Conservation (phyloP, 140 eudicot genomes). For the Bidens hawaiensis region DNA sequence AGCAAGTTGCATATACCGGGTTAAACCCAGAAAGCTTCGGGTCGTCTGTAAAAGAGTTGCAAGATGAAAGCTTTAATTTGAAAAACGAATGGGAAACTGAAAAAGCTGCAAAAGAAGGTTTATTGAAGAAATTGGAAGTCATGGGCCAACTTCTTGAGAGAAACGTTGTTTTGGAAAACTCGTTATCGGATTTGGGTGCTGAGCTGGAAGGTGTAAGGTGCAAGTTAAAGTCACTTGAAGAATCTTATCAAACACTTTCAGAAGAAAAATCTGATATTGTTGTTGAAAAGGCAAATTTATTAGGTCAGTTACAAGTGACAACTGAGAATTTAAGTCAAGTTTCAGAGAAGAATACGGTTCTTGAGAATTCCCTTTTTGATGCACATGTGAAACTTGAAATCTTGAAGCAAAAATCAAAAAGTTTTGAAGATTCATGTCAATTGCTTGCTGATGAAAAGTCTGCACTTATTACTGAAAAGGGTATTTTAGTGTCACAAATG, state of each 20-base stretch:
- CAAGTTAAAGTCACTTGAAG: slow-evolving; percentile 57
- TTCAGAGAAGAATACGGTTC: slow-evolving; percentile 53
- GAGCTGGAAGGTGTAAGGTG: slow-evolving; percentile 64
- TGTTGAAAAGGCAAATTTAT: slow-evolving; percentile 62
- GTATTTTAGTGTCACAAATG: slow-evolving; percentile 42
- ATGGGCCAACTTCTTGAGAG: slow-evolving; percentile 65
- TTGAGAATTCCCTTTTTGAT: slow-evolving; percentile 62
- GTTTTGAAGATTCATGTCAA: slow-evolving; percentile 68
- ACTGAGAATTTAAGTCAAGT: slow-evolving; percentile 64
- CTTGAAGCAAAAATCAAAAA: slow-evolving; percentile 53
- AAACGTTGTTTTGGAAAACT: slow-evolving; percentile 65
- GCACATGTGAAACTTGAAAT: slow-evolving; percentile 73
- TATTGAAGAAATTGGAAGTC: slow-evolving; percentile 45
- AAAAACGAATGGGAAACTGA: slow-evolving; percentile 47
- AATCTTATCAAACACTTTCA: slow-evolving; percentile 52
- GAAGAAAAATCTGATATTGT: slow-evolving; percentile 61
- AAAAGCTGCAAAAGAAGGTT: slow-evolving; percentile 43
- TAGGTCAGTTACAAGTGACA: slow-evolving; percentile 49
- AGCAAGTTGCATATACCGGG: slow-evolving; percentile 59
- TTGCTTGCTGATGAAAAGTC: slow-evolving; percentile 67
- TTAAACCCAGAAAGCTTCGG: slow-evolving; percentile 49
- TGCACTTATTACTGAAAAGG: slow-evolving; percentile 55
- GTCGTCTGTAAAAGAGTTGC: slow-evolving; percentile 67
- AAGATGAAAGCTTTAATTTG: slow-evolving; percentile 49
- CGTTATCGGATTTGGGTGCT: slow-evolving; percentile 66